A percentile compares a stretch with the other conserved stretches of the same genome.
phyloP scores from a whole-genome alignment of 257 asterid species.

The Lavandula angustifolia region DNA sequence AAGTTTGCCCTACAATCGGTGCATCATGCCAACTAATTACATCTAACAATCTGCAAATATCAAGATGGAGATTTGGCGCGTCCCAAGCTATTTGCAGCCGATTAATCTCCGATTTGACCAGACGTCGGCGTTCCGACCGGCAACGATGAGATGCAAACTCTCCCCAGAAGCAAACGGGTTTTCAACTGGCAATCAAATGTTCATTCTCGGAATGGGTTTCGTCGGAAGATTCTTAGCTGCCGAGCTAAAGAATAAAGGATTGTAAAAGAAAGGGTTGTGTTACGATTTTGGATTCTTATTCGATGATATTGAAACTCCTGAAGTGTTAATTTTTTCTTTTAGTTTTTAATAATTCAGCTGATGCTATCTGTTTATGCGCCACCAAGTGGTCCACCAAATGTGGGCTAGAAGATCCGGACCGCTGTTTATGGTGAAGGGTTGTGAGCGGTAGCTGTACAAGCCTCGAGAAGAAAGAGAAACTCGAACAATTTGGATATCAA shows the following conservation, averaged over 20 bases:
- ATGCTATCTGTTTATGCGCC: slow-evolving; percentile 8
- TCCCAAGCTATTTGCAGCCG: slow-evolving; percentile 36
- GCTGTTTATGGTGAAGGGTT: slow-evolving; percentile 47
- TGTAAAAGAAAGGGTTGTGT: slow-evolving; percentile 39
- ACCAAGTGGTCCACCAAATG: too few relatives aligned
- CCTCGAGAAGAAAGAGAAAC: slow-evolving; percentile 51
- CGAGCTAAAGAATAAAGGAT: slow-evolving; percentile 61
- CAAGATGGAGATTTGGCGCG: slow-evolving; percentile 43
- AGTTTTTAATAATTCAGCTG: neutral
- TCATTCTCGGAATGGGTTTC: slow-evolving; percentile 88
- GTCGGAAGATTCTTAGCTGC: slow-evolving; percentile 80
- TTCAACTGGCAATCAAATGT: slow-evolving; percentile 48
- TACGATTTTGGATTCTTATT: neutral
- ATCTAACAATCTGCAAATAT: neutral
- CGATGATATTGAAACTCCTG: neutral
- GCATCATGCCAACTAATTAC: neutral
- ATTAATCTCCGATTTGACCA: slow-evolving; percentile 34
- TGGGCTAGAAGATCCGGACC: too few relatives aligned
- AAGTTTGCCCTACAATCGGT: neutral
- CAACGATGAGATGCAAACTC: slow-evolving; percentile 39
- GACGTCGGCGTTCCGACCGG: slow-evolving; percentile 23
- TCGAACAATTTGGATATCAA: slow-evolving; percentile 63
- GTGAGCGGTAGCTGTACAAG: slow-evolving; percentile 84
- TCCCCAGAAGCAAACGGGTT: slow-evolving; percentile 25
- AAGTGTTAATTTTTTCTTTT: neutral